A percentile compares a stretch with the other conserved stretches of the same genome.
Evolutionary conservation across 192 early-diverging fungal species (phyloP).

Genomic region (Rhizoclosmatium globosum): DNA sequence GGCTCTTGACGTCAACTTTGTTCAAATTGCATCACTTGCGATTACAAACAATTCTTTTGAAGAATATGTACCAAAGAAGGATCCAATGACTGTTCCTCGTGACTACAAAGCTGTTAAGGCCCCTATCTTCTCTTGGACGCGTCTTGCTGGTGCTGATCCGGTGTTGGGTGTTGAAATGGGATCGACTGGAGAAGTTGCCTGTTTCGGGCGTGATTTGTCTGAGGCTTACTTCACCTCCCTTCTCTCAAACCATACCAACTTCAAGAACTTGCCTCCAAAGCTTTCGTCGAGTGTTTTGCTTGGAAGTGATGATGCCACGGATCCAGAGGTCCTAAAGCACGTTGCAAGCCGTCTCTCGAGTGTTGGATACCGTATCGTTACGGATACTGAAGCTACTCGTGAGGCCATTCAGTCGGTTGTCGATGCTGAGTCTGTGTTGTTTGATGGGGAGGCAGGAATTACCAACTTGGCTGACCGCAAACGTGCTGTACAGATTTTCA

Average conservation of each 20-base stretch:
- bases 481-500: conserved; percentile 45
- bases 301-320: conserved; percentile 70
- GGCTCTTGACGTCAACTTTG: conserved; percentile 89
- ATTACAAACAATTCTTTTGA: conserved; percentile 68
- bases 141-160: conserved; percentile 94
- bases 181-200: conserved; percentile 97
- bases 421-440: conserved; percentile 6
- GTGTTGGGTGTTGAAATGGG: conserved; percentile 99
- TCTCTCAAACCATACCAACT: conserved; percentile 87
- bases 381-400: conserved; percentile 69
- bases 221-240: conserved; percentile 87
- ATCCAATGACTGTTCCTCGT: conserved; percentile 54
- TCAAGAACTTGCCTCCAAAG: conserved; percentile 76
- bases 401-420: conserved; percentile 30
- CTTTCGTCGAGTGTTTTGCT: conserved; percentile 74
- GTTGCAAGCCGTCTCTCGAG: conserved; percentile 69
- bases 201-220: conserved; percentile 90
- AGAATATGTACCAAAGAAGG: conserved; percentile 50
- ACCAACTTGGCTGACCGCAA: conserved; percentile 46
- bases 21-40: conserved; percentile 89
- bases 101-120: conserved; percentile 90
- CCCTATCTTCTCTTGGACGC: conserved; percentile 96
- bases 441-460: conserved; percentile 25
- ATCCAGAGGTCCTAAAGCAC: conserved; percentile 72
- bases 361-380: conserved; percentile 75